Percentiles rank a stretch among this genome's conserved stretches.
These are phyloP conservation scores for Calocybe gambosa DNA, from an alignment of 1,284 basidiomycete genomes.

Conservation along the genomic window DNA sequence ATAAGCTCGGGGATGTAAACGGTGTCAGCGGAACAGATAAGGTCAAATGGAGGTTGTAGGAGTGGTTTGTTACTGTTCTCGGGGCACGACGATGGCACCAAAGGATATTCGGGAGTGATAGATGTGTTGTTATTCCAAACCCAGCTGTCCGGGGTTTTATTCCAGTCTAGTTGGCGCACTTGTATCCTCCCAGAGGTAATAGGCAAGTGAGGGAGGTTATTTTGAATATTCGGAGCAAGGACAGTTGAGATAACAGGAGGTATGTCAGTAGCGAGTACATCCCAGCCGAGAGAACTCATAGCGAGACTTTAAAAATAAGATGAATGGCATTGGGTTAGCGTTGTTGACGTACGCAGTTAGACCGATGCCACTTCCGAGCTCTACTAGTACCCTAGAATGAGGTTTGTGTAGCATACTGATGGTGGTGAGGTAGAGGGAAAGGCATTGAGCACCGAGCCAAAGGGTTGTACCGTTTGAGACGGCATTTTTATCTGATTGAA, in stretches of 20 bases:
- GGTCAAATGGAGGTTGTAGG: constrained; percentile 59
- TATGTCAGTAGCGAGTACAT: constrained; percentile 78
- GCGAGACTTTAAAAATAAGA: constrained; percentile 45
- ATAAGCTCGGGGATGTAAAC: constrained; percentile 66
- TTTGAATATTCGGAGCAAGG: constrained; percentile 58
- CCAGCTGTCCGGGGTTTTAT: constrained; percentile 47
- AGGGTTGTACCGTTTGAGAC: constrained; percentile 79
- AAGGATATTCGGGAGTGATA: constrained; percentile 28
- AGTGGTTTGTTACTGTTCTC: constrained; percentile 10
- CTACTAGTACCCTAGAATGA: constrained; percentile 40
- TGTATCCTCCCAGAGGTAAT: constrained; percentile 33
- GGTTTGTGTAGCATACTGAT: too few species aligned
- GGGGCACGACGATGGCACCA: constrained; percentile 11
- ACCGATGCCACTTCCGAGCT: constrained; percentile 82
- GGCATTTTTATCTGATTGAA: constrained; percentile 50
- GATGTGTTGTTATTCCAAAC: constrained; percentile 40
- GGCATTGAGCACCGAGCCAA: constrained; percentile 79
- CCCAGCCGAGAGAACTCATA: constrained; percentile 65
- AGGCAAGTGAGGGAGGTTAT: constrained; percentile 39
- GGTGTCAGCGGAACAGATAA: constrained; percentile 84
- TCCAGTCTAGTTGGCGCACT: constrained; percentile 66
- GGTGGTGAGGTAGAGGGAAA: constrained; percentile 55
- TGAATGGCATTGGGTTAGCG: constrained; percentile 12
- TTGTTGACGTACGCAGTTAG: constrained; percentile 58
- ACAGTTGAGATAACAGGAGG: constrained; percentile 62